Evolutionary conservation across 2,329 filamentous ascomycete species (phyloP), one percentile per base, ranked within the genome.

Genomic region (Colletotrichum sp.): DNA sequence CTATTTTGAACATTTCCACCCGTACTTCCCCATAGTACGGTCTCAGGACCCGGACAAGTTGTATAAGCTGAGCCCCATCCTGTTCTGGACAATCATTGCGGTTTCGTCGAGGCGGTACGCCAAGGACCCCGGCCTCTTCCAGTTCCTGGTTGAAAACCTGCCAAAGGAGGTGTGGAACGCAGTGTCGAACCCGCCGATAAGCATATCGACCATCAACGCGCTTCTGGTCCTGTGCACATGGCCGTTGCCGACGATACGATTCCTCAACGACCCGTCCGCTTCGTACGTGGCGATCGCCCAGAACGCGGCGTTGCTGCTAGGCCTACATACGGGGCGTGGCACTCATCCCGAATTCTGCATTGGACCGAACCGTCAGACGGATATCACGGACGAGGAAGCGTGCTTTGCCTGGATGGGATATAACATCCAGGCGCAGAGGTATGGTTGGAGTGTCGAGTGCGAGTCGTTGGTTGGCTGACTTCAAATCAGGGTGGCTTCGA

Each of bases 11-110:
- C 83, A 83, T 71, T 90, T 87, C 63, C 88, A 90, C 70, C 85
- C 85, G 4, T 88, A 88, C 75, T 83, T 90, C 61, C 89, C 89
- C 18, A 83, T 90, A 15, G 78, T 90, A 15, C 84, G 87, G 21
- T 82, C 83, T 8, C 84, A 83, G 24, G 86, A 89, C 71, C 88
- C 89, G 7, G 87, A 90, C 71, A 83, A 85, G 66, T 86, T 86
- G 75, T 90, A 88, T 75, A 84, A 86, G 12, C 78, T 85, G 2
- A 84, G 84, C 4, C 83, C 85, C 3, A 82, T 88, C 11, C 83
- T 90, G 8, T 90, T 90, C 77, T 90, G 89, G 89, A 82, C 86
- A n/a, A 84, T 90, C 69, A 82, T 90, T 55, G 86, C 85, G 74
- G 84, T 89, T 21, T 83, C 87, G 9, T 86, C 85, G 31, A 87